These are phyloP conservation scores for Podosphaera xanthii DNA, from an alignment of 2,329 filamentous ascomycete genomes.

Conservation along the genomic window DNA sequence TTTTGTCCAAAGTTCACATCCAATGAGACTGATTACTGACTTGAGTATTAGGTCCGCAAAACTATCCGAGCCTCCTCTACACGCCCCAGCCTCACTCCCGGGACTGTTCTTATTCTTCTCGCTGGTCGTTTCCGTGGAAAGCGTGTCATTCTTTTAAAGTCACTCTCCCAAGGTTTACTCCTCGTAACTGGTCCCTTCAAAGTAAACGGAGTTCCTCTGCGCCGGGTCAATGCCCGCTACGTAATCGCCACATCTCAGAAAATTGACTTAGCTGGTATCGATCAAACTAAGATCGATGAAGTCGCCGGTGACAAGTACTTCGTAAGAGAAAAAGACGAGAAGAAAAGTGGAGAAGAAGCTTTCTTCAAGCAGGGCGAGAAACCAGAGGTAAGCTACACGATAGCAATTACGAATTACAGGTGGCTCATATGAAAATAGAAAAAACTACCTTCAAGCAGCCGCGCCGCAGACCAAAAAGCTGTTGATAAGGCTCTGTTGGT, in stretches of 20 bases:
- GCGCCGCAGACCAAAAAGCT: slow-evolving; percentile 93
- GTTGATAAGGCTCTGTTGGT: slow-evolving; percentile 90
- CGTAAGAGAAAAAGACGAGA: slow-evolving; percentile 77
- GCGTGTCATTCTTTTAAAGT: slow-evolving; percentile 97
- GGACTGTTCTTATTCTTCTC: slow-evolving; percentile 94
- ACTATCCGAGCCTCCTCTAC: slow-evolving; percentile 67
- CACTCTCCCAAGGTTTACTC: slow-evolving; percentile 90
- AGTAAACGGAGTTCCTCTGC: slow-evolving; percentile 96
- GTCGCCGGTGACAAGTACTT: slow-evolving; percentile 66
- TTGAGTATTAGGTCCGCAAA: slow-evolving; percentile 65
- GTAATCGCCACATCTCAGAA: slow-evolving; percentile 78
- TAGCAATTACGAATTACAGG: not conserved
- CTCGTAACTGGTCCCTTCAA: slow-evolving; percentile 99
- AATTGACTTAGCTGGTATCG: slow-evolving; percentile 66
- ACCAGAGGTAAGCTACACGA: slow-evolving; percentile 51
- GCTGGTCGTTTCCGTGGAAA: slow-evolving; percentile 99
- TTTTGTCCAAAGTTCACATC: not conserved
- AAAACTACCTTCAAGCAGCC: slow-evolving; percentile 83
- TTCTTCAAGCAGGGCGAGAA: slow-evolving; percentile 99
- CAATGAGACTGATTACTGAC: slow-evolving; percentile 8
- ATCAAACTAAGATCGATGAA: slow-evolving; percentile 74
- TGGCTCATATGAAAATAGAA: slow-evolving; percentile 37
- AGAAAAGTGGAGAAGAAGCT: slow-evolving; percentile 92
- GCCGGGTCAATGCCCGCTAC: slow-evolving; percentile 82
- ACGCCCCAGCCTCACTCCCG: slow-evolving; percentile 75